Evolutionary conservation across 1,284 basidiomycete species (phyloP), one percentile per base, ranked within the genome.

Genomic region (Coniophora puteana): DNA sequence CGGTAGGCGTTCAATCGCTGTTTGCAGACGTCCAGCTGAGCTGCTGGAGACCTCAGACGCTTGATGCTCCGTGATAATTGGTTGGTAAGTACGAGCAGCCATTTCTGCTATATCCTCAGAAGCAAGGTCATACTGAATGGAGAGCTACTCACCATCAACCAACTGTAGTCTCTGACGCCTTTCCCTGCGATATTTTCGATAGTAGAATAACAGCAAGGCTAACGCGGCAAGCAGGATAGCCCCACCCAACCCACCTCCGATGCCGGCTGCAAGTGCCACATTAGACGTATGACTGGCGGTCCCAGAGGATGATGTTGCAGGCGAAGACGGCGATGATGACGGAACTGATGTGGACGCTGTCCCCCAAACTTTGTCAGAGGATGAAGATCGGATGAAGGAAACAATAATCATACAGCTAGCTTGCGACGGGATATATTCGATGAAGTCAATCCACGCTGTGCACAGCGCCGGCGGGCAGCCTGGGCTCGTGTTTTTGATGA

Each of bases 371-470:
- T 7, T 7, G 29, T 31, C n/a, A n/a, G n/a, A 31, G 14, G 20
- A 8, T 31, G n/a, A 7, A 6, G n/a, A 31, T 7, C 6, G 29
- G 7, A n/a, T 14, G 20, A 14, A 39, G 7, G 17, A 22, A 39
- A 30, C 18, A n/a, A 30, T 7, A 24, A 8, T 20, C 16, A 18
- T 17, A 17, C 14, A n/a, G 16, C 27, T n/a, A 41, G 36, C 20
- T 21, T 20, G 17, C 6, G 13, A 22, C 6, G 27, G 37, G n/a
- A 36, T 43, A 26, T 43, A 43, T n/a, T 39, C 25, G 29, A 43
- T 16, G 25, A 38, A 43, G 17, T 43, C 41, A 4, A 43, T 21
- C 41, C 41, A 43, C 6, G 38, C 24, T 16, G 16, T 16, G 28
- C 28, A 24, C n/a, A n/a, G n/a, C n/a, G n/a, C n/a, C n/a, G n/a